Evolutionary conservation across 331 rosid genomes (phyloP), one percentile per base, ranked within the genome.

Genomic region (Telfairia occidentalis): DNA sequence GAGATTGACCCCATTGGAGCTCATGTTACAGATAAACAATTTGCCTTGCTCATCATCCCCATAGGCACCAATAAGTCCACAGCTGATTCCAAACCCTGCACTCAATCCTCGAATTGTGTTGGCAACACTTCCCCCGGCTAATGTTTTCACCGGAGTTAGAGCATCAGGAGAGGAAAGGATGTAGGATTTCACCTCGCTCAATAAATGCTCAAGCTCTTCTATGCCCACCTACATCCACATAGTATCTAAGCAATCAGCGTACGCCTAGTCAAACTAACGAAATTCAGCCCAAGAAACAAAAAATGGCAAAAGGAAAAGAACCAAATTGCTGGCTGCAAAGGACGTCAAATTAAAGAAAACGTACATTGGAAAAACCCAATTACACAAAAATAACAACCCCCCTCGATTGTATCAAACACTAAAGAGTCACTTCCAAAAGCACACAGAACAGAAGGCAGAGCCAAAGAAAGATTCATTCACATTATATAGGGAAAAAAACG

Each of bases 101-200:
- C 89, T 81, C 34, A 94, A 81, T 58, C 98, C 98, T 9, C 98
- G 82, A 74, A 94, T 86, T 1, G 97, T 94, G 78, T 94, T 91
- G 15, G 98, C 92, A 50, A 94, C 96, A 59, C 98, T 94, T 29
- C 98, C 98, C 38, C 97, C 96, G 0, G 98, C 97, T 40, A 94
- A 63, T 19, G 97, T 90, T 82, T 92, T 90, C 28, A 88, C 73
- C 5, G 84, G 58, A 43, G 84, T 78, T 9, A 26, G 54, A 48
- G 49, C 84, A 38, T 77, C 82, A 2, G 76, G 78, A 15, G 78
- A 78, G 9, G 86, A 65, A 13, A 72, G 64, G 48, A 60, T 50
- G 79, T 83, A 87, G 71, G 76, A 32, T 34, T 89, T 87, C 81
- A 95, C 82, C 79, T 83, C 89, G 7, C 21, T 77, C 75, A 86